Evolutionary conservation across 129 eudicot genomes (phyloP), one percentile per base, ranked within the genome.

Genomic region (Centrapalus pauciflorus): DNA sequence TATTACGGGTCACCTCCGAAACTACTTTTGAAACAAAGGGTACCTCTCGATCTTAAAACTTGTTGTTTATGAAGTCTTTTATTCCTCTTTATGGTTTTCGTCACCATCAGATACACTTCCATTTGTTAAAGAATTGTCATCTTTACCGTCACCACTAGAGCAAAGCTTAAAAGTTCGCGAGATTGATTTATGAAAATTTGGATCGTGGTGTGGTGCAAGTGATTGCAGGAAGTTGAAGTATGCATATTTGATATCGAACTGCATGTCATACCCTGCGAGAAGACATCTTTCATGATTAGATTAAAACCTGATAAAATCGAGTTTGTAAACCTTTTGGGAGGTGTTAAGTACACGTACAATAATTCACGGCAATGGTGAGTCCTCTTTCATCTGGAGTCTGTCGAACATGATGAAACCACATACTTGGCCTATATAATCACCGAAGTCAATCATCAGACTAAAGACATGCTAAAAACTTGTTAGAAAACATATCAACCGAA

Each of bases 351-450:
- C 65, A 25, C 33, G 68, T 86, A 93, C 99, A 93, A 71, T 93
- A 93, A 84, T 93, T 93, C 48, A 89, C 86, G 0, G 99, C 99
- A 45, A 93, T 77, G 43, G 93, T 84, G 46, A 90, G 95, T 69
- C 95, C 92, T 41, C 84, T 61, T 30, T 52, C 76, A 43, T 84
- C 89, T 32, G 95, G 90, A 73, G 78, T 80, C 77, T 93, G 99
- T 64, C 85, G 79, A 52, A 93, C 99, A 69, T 93, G 95, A 81
- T 93, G 99, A 78, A 89, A 93, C 99, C 99, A 93, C 99, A 93
- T 86, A 75, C 99, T 93, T 2, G 99, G 99, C 96, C 99, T 93
- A 79, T 86, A 86, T 12, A 67, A 80, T 41, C 57, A 64, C 40
- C 78, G 64, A 54, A 55, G 12, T 51, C 63, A 52, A 63, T 10